phyloP scores from a whole-genome alignment of 2,329 filamentous ascomycete species.

The Ramichloridium luteum region DNA sequence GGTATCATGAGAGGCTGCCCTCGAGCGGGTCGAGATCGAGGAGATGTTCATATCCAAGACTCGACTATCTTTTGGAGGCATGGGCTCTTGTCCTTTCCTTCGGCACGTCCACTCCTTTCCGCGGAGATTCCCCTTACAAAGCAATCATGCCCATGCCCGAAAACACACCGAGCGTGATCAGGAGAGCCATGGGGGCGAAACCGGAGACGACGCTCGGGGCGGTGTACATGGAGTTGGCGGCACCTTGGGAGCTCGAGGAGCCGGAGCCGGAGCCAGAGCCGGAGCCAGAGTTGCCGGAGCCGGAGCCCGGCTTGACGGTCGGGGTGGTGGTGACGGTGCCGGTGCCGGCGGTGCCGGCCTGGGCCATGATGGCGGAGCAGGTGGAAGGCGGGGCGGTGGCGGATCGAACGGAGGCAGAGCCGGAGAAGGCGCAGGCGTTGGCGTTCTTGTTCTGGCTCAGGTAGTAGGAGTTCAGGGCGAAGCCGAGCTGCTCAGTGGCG shows the following conservation, averaged over 20 bases:
- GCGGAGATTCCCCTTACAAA: constrained; percentile 14
- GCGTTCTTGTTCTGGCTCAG: constrained; percentile 38
- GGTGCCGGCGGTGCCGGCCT: constrained; percentile 51
- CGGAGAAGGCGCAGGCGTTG: constrained; percentile 59
- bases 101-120: no score
- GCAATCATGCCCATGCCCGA: constrained; percentile 24
- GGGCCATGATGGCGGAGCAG: constrained; percentile 48
- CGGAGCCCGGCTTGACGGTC: constrained; percentile 28
- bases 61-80: no score
- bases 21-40: no score
- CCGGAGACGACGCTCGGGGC: constrained; percentile 12
- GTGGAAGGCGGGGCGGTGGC: constrained; percentile 33
- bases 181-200: constrained; percentile 17
- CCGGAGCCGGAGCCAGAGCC: constrained; percentile 9
- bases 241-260: constrained; percentile 12
- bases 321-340: constrained; percentile 42
- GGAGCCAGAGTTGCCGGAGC: constrained; percentile 17
- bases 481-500: constrained; percentile 57
- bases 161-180: constrained; percentile 16
- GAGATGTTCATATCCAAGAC: no score
- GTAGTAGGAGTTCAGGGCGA: constrained; percentile 64
- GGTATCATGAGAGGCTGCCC: no score
- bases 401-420: constrained; percentile 47
- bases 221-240: constrained; percentile 11
- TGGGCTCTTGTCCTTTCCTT: no score